Base-by-base conservation (phyloP, 768 basidiomycete species). In the Naganishia friedmannii region DNA sequence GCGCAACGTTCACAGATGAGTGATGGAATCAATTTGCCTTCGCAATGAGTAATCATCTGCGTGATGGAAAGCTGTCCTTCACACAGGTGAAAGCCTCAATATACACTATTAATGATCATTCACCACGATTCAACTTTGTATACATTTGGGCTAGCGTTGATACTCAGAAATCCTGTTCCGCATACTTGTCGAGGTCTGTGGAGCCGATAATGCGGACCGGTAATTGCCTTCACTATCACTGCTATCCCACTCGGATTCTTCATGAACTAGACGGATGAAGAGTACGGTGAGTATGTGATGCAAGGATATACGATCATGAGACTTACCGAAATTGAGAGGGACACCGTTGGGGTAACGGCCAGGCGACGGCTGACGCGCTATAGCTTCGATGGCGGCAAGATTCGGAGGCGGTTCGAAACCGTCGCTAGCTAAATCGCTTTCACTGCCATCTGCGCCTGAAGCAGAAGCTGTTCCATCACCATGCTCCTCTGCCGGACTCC, bases 331-430 rank as follows among this genome's bases (percentile, higher is more conserved):
- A 17, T 77, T 71, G 29, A 81, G 60, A 6, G 79, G 77, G 37
- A 75, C 77, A 8, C 79, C 79, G 71, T 81, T 77, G 32, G 72
- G 76, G 53, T 79, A 79, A 51, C 79, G 73, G 6, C 76, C 76
- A 15, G 78, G 79, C 68, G 73, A 74, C 31, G 79, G 79, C 71
- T 79, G 78, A 46, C 79, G 70, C 7, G 77, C 77, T 42, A 78
- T 77, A 12, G 76, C 77, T 53, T 66, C 70, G 51, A 81, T 53
- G 67, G 79, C 77, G 39, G 76, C 78, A 8, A 77, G 55, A 10
- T 68, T 71, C 28, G 68, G 70, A 23, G 78, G 77, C n/a, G 78
- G 74, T 31, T 74, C 68, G 17, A 77, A 68, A n/a, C n/a, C 53
- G 23, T 68, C 70, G 8, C 28, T 48, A 12, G n/a, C 17, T 17